These are phyloP conservation scores for Tetracladium maxilliforme DNA, from an alignment of 2,329 filamentous ascomycete genomes.

Conservation along the genomic window DNA sequence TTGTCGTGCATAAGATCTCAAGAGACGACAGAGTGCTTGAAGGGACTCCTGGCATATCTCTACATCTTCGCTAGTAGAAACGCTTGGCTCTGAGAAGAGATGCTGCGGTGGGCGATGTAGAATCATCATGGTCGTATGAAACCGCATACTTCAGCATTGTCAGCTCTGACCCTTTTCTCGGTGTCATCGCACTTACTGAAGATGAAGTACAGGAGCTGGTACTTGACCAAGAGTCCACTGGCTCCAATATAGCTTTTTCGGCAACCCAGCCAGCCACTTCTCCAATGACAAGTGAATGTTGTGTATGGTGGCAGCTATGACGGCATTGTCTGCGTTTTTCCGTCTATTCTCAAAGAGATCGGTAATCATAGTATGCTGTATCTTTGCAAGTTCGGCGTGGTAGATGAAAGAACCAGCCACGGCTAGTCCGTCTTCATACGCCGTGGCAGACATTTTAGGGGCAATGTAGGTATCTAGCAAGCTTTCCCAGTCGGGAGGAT, in stretches of 20 bases:
- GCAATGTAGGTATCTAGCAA: constrained; percentile 31
- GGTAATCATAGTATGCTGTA: constrained; percentile 31
- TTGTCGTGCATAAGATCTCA: constrained; percentile 26
- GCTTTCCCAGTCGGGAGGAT: constrained; percentile 30
- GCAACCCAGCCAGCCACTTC: constrained; percentile 29
- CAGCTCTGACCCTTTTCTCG: constrained; percentile 1
- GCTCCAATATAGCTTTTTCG: constrained; percentile 32
- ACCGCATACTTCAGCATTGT: constrained; percentile 19
- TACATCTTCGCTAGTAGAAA: constrained; percentile 26
- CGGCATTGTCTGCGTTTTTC: constrained; percentile 21
- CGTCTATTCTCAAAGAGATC: constrained; percentile 33
- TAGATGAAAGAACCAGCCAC: constrained; percentile 29
- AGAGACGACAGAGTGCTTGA: constrained; percentile 25
- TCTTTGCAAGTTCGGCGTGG: constrained; percentile 30
- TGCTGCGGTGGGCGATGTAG: constrained; percentile 31
- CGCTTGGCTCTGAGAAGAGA: constrained; percentile 21
- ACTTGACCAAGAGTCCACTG: constrained; percentile 32
- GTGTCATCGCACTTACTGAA: constrained; percentile 17
- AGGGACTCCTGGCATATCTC: constrained; percentile 34
- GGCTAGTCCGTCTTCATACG: constrained; percentile 28
- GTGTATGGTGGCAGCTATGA: constrained; percentile 24
- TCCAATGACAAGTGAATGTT: constrained; percentile 29
- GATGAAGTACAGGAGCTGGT: constrained; percentile 27
- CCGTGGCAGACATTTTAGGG: constrained; percentile 24
- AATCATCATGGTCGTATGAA: constrained; percentile 35